Evolutionary conservation across 2,329 filamentous ascomycete species (phyloP).

Genomic region (Blastomyces percursus): DNA sequence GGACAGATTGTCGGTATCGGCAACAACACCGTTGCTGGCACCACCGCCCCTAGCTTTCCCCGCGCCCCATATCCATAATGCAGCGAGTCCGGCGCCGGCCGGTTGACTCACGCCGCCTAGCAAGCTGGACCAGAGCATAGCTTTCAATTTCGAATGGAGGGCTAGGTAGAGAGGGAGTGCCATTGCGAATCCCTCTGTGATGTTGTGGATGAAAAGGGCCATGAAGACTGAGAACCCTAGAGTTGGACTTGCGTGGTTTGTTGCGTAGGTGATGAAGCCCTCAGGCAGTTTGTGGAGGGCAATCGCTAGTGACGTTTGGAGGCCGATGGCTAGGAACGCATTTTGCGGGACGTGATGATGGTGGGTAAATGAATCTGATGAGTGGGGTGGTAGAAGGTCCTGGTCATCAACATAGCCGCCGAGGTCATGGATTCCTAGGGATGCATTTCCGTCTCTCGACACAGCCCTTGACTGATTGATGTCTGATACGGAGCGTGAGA

Average conservation of each 20-base stretch:
- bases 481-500: neutral
- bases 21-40: conserved; percentile 12
- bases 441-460: neutral
- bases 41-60: conserved; percentile 28
- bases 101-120: conserved; percentile 83
- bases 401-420: conserved; percentile 17
- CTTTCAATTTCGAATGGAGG: conserved; percentile 64
- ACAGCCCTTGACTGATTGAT: neutral
- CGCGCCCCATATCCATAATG: conserved; percentile 71
- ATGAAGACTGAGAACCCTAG: conserved; percentile 89
- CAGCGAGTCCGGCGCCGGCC: conserved; percentile 71
- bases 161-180: conserved; percentile 88
- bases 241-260: conserved; percentile 85
- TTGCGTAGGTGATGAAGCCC: conserved; percentile 82
- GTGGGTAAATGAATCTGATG: conserved; percentile 40
- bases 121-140: conserved; percentile 73
- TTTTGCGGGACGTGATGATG: conserved; percentile 95
- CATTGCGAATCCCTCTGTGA: conserved; percentile 93
- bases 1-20: conserved; percentile 30
- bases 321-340: conserved; percentile 84
- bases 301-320: conserved; percentile 91
- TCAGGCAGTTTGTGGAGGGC: conserved; percentile 92
- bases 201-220: conserved; percentile 95
- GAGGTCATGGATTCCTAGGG: conserved; percentile 9
- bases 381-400: conserved; percentile 12